Evolutionary conservation across 768 basidiomycete species (phyloP), one percentile per base, ranked within the genome.

Genomic region (Podaxis pistillaris): DNA sequence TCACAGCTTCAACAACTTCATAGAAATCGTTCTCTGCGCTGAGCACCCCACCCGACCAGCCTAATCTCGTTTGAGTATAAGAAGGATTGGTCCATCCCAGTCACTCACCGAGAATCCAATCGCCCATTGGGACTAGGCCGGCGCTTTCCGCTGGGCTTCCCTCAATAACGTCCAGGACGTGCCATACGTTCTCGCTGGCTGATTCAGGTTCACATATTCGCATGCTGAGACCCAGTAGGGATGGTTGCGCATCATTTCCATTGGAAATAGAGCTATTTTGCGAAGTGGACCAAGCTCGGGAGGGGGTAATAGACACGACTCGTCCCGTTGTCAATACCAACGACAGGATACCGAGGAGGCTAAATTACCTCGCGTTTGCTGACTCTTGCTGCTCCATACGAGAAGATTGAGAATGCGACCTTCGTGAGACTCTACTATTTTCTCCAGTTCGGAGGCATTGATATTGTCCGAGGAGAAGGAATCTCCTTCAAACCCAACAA

Each of bases 81-180:
- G 38, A 33, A 50, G 26, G 13, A 24, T 7, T 15, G 9, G 26
- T 37, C 22, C 7, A 38, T 36, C 2, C 17, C 28, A 50, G 19
- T 30, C 15, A 57, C 69, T 56, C 57, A 79, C 79, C 79, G 62
- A 81, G 67, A 60, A 82, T 80, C 80, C 78, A 79, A 69, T 82
- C 84, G 44, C 84, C 88, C 78, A 93, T 96, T 0, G 96, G 96
- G 19, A 99, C 97, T 11, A 98, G 85, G 2, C 96, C 96, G 5
- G 95, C 94, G 69, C 90, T 93, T 78, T 98, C 96, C 8, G 96
- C 97, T 5, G 97, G 97, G 65, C 90, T 93, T 22, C 94, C 96
- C 73, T 99, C 96, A 44, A 96, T 77, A 13, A 99, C 94, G 71
- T 99, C 97, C 51, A 99, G 81, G 44, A 99, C 94, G 74, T 98